phyloP scores from a whole-genome alignment of 2,329 filamentous ascomycete species.

The Claviceps humidiphila region DNA sequence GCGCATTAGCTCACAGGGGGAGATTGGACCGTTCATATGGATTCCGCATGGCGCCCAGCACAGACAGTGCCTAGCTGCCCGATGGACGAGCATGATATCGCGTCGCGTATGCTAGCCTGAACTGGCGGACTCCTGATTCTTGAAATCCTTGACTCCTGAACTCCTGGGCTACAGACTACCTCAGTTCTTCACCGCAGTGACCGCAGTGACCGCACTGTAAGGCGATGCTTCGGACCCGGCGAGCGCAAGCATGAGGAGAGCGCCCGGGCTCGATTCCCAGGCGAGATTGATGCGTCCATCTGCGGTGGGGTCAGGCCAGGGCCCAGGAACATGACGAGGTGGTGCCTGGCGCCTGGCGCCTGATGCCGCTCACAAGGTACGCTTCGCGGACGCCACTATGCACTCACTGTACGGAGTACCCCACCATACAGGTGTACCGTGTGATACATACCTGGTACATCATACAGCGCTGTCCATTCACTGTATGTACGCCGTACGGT shows the following conservation, averaged over 20 bases:
- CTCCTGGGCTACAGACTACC: too few species aligned
- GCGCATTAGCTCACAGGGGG: conserved; percentile 2
- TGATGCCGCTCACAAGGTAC: too few species aligned
- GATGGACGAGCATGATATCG: background rate
- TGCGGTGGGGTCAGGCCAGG: background rate
- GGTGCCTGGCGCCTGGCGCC: background rate
- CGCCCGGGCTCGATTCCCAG: background rate
- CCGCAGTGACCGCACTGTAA: background rate
- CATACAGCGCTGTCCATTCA: too few species aligned
- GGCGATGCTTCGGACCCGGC: background rate
- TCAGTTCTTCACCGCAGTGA: too few species aligned
- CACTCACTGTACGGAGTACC: too few species aligned
- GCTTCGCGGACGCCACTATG: too few species aligned
- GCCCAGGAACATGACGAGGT: background rate
- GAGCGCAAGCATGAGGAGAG: background rate
- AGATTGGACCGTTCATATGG: conserved; percentile 3
- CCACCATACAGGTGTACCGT: too few species aligned
- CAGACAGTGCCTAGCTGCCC: background rate
- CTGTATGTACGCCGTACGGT: too few species aligned
- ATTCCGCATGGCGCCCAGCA: conserved; percentile 1
- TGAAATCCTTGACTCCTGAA: background rate
- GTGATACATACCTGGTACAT: too few species aligned
- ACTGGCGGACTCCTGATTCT: background rate
- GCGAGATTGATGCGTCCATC: background rate
- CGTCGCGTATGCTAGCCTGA: background rate